A percentile compares a stretch with the other conserved stretches of the same genome.
phyloP scores from a whole-genome alignment of 495 filamentous ascomycete genomes.

The Elasticomyces elasticus region DNA sequence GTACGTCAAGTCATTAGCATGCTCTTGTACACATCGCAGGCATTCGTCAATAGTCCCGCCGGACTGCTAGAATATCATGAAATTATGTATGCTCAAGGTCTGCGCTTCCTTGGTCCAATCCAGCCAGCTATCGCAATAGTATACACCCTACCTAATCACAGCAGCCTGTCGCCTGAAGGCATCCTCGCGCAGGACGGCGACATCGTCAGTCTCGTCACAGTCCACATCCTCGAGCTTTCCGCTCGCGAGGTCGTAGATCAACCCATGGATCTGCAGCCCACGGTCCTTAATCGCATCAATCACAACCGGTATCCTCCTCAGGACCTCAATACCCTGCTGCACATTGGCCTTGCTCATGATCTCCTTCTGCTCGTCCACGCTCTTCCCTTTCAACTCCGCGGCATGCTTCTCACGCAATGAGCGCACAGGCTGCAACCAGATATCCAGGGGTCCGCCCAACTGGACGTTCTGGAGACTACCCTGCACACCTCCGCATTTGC shows the following conservation, averaged over 20 bases:
- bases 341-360: conserved; percentile 35
- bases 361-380: conserved; percentile 17
- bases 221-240: conserved; percentile 31
- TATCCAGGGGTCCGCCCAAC: conserved; percentile 59
- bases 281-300: conserved; percentile 32
- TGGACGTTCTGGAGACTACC: conserved; percentile 58
- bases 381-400: conserved; percentile 40
- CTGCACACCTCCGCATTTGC: conserved; percentile 65
- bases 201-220: conserved; percentile 13
- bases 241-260: conserved; percentile 33
- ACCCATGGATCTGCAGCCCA: conserved; percentile 33
- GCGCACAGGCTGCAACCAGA: conserved; percentile 67
- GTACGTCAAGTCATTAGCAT: too few species aligned
- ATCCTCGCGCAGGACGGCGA: conserved; percentile 2
- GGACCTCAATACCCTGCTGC: conserved; percentile 26
- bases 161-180: conserved; percentile 17
- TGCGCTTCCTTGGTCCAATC: not conserved
- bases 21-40: too few species aligned
- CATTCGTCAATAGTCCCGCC: too few species aligned
- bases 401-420: conserved; percentile 47
- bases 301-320: conserved; percentile 28
- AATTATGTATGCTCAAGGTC: too few species aligned
- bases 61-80: too few species aligned
- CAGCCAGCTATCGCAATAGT: not conserved
- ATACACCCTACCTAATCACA: not conserved